phyloP scores from a whole-genome alignment of 345 rosid genomes.

The Kandelia obovata region DNA sequence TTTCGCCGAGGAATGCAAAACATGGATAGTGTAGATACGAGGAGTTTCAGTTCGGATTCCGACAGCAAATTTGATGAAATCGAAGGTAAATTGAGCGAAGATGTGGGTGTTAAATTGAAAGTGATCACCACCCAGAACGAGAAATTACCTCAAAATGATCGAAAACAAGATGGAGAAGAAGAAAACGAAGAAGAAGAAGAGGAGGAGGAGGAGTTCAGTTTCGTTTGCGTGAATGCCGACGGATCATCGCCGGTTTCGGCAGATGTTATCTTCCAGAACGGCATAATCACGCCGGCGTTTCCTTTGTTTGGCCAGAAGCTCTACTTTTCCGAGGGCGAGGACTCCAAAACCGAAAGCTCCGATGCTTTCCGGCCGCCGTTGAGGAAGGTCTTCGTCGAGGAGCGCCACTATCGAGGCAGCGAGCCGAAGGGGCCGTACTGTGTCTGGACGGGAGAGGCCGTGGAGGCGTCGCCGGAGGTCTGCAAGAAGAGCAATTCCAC shows the following conservation, averaged over 20 bases:
- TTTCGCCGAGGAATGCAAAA: too few relatives aligned
- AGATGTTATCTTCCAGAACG: slow-evolving; percentile 42
- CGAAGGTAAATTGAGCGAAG: slow-evolving; percentile 12
- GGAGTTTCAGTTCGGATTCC: too few relatives aligned
- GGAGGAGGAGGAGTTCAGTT: slow-evolving; percentile 43
- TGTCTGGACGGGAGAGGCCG: slow-evolving; percentile 35
- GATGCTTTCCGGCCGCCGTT: slow-evolving; percentile 18
- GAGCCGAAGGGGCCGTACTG: slow-evolving; percentile 37
- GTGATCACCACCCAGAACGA: not conserved
- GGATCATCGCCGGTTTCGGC: slow-evolving; percentile 39
- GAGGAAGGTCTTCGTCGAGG: slow-evolving; percentile 31
- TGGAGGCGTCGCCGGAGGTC: slow-evolving; percentile 22
- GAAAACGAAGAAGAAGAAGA: slow-evolving; percentile 13
- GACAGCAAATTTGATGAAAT: not conserved
- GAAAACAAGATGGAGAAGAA: slow-evolving; percentile 6
- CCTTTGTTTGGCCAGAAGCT: slow-evolving; percentile 42
- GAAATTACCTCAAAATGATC: not conserved
- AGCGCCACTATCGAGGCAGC: not conserved
- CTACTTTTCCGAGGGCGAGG: slow-evolving; percentile 1
- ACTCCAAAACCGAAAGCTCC: slow-evolving; percentile 1
- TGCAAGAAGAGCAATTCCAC: slow-evolving; percentile 59
- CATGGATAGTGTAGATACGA: too few relatives aligned
- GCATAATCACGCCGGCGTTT: slow-evolving; percentile 44
- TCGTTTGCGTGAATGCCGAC: slow-evolving; percentile 26
- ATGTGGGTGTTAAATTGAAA: slow-evolving; percentile 23